These are phyloP conservation scores for Colletotrichum australisinense DNA, from an alignment of 2,329 filamentous ascomycete species.

Conservation along the genomic window DNA sequence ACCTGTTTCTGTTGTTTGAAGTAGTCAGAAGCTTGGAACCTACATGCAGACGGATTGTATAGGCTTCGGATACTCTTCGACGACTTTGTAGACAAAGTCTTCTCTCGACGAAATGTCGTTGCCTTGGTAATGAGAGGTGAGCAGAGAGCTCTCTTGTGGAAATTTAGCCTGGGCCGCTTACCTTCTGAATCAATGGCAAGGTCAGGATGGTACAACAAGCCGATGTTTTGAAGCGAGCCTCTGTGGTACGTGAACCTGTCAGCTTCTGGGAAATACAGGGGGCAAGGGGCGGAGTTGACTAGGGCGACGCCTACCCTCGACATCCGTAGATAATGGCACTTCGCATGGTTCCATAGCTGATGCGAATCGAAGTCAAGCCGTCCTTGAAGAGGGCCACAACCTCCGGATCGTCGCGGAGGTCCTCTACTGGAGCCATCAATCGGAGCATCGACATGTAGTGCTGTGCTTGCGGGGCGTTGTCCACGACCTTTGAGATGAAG, in stretches of 20 bases:
- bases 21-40: background rate
- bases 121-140: background rate
- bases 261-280: background rate
- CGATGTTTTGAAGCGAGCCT: conserved; percentile 3
- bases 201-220: background rate
- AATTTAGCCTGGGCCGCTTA: background rate
- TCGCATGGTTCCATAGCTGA: background rate
- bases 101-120: background rate
- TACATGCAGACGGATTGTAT: background rate
- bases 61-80: background rate
- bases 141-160: background rate
- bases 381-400: background rate
- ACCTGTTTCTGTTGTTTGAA: too few species aligned
- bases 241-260: background rate
- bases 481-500: background rate
- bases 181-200: background rate
- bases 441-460: conserved; percentile 3
- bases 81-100: background rate
- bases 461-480: background rate
- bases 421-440: background rate
- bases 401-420: background rate
- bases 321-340: background rate
- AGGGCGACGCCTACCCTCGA: background rate
- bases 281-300: background rate
- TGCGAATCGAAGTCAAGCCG: background rate